Evolutionary conservation across 108 stramenopile species (phyloP), one percentile per base, ranked within the genome.

Genomic region (Cyclotella distinguenda): DNA sequence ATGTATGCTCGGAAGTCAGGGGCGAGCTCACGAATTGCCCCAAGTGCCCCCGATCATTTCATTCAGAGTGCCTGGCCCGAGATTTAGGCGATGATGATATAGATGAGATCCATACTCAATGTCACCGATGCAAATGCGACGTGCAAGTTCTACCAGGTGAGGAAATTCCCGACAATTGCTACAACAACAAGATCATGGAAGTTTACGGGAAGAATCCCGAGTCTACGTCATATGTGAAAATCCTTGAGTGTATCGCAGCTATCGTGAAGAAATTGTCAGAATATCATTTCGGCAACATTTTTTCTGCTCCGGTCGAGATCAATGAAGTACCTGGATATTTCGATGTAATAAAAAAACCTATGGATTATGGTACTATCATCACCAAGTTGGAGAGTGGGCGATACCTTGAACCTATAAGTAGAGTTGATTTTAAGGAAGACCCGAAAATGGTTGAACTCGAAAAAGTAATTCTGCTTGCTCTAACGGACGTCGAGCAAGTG

Each of bases 321-420:
- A 44, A 76, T 1, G 43, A 44, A 30, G 69, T 85, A 35, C 66
- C 65, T 0, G 82, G 70, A 11, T 93, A 93, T 47, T 60, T 39
- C 18, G 57, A 73, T 6, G 60, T 79, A 15, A 74, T 92, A 1
- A 78, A 82, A 43, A 74, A 61, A 4, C 88, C 85, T 1, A 93
- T 93, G 85, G 91, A 89, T 43, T 80, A 89, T 33, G 85, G 86
- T 4, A 88, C 82, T 16, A 78, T 93, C 38, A 48, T 67, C n/a
- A 9, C 47, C 19, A 82, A 74, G 40, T 42, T 93, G 11, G 60
- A 63, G 31, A 67, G 78, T 21, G 86, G 88, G 31, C 45, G 39
- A 28, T 87, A 88, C 73, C 38, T 25, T 45, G 6, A 66, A 2
- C 33, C 63, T 35, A 49, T 34, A 23, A 12, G 25, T 21, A 47